Conservation (phyloP, 2,329 filamentous ascomycete species). For the Balansia obtecta region DNA sequence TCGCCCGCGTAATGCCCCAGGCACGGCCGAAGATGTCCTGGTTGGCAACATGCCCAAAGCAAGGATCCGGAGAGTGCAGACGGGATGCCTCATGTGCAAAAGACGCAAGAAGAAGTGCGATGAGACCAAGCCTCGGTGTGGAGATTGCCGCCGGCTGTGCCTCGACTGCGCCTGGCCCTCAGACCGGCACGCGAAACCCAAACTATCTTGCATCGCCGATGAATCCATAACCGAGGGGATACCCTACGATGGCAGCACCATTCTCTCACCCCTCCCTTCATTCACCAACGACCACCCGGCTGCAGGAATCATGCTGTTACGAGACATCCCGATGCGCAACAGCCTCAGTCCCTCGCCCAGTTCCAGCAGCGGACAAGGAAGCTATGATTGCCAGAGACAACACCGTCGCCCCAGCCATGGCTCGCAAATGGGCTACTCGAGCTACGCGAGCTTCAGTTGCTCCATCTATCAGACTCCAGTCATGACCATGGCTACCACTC, state of each 20-base stretch:
- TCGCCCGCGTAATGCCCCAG: conserved; percentile 14
- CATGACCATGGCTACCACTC: conserved; percentile 5
- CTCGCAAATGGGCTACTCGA: background rate
- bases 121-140: conserved; percentile 29
- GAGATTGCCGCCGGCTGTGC: conserved; percentile 23
- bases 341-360: conserved; percentile 13
- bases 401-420: conserved; percentile 4
- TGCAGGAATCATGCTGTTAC: conserved; percentile 1
- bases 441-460: conserved; percentile 4
- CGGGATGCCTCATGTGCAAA: conserved; percentile 32
- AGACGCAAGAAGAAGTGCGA: conserved; percentile 36
- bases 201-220: conserved; percentile 5
- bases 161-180: conserved; percentile 21
- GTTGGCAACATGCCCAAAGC: conserved; percentile 18
- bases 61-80: conserved; percentile 22
- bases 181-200: conserved; percentile 12
- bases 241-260: background rate
- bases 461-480: conserved; percentile 2
- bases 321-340: conserved; percentile 12
- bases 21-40: conserved; percentile 4
- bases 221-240: conserved; percentile 4
- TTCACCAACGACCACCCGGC: background rate
- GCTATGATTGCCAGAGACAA: conserved; percentile 9
- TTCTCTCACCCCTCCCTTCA: background rate
- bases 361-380: conserved; percentile 7